These are phyloP conservation scores for Saccharomyces kudriavzevii DNA, from an alignment of 805 yeast species.

Conservation along the genomic window DNA sequence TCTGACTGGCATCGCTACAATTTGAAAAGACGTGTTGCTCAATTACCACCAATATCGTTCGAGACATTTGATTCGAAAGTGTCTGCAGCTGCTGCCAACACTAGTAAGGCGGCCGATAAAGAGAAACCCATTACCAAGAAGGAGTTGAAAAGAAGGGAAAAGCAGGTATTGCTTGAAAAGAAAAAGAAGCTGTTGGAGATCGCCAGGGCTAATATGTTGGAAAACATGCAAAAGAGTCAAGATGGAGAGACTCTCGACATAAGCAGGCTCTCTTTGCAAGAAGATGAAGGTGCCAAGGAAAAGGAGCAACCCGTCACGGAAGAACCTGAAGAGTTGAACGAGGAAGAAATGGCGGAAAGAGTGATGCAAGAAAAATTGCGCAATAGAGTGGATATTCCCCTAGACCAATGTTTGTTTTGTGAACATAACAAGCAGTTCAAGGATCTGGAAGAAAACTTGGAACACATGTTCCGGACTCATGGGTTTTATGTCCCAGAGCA, in stretches of 20 bases:
- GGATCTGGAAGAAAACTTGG: constrained; percentile 36
- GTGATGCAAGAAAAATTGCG: constrained; percentile 34
- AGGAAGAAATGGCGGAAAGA: constrained; percentile 33
- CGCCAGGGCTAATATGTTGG: constrained; percentile 34
- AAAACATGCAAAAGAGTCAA: constrained; percentile 19
- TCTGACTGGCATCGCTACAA: constrained; percentile 98
- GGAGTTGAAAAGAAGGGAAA: constrained; percentile 36
- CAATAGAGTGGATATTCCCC: constrained; percentile 40
- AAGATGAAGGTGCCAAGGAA: constrained; percentile 4
- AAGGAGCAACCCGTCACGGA: constrained; percentile 4
- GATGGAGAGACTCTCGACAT: constrained; percentile 3
- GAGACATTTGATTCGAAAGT: constrained; percentile 66
- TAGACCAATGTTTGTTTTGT: constrained; percentile 49
- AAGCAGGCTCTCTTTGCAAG: background rate
- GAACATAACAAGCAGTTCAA: constrained; percentile 41
- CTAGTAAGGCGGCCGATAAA: constrained; percentile 13
- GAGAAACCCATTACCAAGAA: constrained; percentile 34
- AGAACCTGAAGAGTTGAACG: constrained; percentile 29
- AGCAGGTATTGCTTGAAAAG: constrained; percentile 36
- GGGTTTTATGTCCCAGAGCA: constrained; percentile 88
- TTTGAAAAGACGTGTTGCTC: constrained; percentile 87
- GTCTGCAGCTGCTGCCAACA: constrained; percentile 21
- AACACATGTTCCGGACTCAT: constrained; percentile 70
- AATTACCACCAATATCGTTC: constrained; percentile 64
- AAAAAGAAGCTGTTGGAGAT: constrained; percentile 34